phyloP scores from a whole-genome alignment of 345 rosid species.

The Atalantia buxifolia region DNA sequence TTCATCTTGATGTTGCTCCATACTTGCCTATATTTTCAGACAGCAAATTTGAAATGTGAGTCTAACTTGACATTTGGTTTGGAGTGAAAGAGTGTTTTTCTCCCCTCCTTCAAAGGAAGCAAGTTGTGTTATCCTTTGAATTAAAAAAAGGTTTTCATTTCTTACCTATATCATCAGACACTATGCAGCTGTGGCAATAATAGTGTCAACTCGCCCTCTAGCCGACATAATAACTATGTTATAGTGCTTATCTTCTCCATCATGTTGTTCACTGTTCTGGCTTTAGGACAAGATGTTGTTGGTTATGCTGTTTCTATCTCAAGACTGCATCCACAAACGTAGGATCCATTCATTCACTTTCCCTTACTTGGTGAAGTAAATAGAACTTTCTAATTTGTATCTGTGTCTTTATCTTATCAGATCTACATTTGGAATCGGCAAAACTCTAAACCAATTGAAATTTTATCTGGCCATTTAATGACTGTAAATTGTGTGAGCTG shows the following conservation, averaged over 20 bases:
- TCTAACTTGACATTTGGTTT: background rate
- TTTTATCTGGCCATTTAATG: slow-evolving; percentile 70
- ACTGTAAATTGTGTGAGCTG: slow-evolving; percentile 87
- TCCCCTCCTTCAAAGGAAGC: background rate
- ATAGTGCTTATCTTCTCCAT: background rate
- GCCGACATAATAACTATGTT: background rate
- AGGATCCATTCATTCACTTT: background rate
- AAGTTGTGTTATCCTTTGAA: background rate
- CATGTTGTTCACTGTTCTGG: background rate
- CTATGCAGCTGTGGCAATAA: background rate
- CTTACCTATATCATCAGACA: background rate
- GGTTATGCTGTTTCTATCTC: background rate
- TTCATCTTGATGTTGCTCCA: background rate
- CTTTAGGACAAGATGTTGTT: background rate
- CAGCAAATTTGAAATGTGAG: background rate
- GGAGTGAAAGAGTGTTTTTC: background rate
- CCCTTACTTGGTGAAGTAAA: background rate
- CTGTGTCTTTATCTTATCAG: slow-evolving; percentile 35
- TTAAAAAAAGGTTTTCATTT: background rate
- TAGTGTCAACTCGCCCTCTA: background rate
- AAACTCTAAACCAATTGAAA: slow-evolving; percentile 56
- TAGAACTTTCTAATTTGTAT: background rate
- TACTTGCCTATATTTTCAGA: background rate
- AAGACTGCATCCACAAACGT: too few relatives aligned
- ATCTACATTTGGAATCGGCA: slow-evolving; percentile 75